Conservation (phyloP, 1,139 yeast species). For the Geotrichum cucujoidarum region DNA sequence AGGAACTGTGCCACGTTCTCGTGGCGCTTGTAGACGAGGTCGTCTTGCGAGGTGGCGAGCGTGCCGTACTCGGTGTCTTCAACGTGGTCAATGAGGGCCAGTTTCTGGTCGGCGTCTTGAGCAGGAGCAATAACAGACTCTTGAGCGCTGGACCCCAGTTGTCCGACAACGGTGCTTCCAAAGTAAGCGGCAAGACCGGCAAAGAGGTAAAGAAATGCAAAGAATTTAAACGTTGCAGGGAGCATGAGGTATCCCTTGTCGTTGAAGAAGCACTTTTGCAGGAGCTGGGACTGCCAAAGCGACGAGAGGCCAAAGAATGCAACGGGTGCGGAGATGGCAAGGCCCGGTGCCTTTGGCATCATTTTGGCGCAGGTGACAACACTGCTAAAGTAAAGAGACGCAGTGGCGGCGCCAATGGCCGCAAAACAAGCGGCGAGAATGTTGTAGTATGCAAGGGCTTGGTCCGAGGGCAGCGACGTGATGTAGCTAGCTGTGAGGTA, state of each 20-base stretch:
- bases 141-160: background rate
- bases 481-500: conserved; percentile 49
- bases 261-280: conserved; percentile 38
- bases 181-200: conserved; percentile 29
- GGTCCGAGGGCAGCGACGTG: conserved; percentile 18
- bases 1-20: conserved; percentile 41
- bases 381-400: conserved; percentile 72
- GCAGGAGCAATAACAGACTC: background rate
- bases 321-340: conserved; percentile 84
- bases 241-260: conserved; percentile 42
- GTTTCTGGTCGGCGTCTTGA: background rate
- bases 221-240: conserved; percentile 50
- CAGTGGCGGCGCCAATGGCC: conserved; percentile 75
- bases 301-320: conserved; percentile 82
- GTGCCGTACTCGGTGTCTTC: conserved; percentile 1
- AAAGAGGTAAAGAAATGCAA: conserved; percentile 44
- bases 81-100: background rate
- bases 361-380: conserved; percentile 79
- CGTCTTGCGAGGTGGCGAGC: conserved; percentile 10
- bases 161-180: conserved; percentile 21
- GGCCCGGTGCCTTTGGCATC: conserved; percentile 66
- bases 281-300: conserved; percentile 44
- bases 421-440: conserved; percentile 38
- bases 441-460: conserved; percentile 3
- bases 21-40: conserved; percentile 15